Base-by-base conservation (phyloP, 1,284 basidiomycete genomes). In the Takashimella tepidaria region DNA sequence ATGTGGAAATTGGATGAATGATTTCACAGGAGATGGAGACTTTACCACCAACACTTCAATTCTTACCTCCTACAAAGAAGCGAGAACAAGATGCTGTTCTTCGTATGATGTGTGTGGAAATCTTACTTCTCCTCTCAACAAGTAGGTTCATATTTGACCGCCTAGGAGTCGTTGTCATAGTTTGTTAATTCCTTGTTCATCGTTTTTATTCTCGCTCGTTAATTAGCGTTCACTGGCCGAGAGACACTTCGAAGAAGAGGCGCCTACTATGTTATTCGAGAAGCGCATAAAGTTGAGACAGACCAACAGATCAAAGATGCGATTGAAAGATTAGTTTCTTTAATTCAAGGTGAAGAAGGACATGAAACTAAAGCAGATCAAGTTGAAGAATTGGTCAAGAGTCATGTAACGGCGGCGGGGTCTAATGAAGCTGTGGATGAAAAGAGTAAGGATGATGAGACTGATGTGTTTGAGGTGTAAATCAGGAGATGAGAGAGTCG, bases 51-150 rank as follows among this genome's bases (percentile, higher is more conserved):
- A 83, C 86, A 1, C 80, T 98, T 21, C 96, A 98, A 73, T 87
- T 98, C 75, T 81, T 97, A 1, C 87, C 89, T 0, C 80, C 85
- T 0, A 85, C 84, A 19, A 98, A 98, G 76, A 83, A 79, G 57
- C 84, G 93, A 41, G 95, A 99, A 70, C 72, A 79, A 4, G 93
- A 98, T 67, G 67, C 83, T 0, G 83, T 82, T 1, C 80, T 98
- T 41, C 84, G 96, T 0, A 78, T 91, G 48, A 92, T 86, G 54
- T 87, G 91, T 61, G 78, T 98, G 12, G 96, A 98, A 75, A 88
- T 89, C 0, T 78, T 99, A 12, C 80, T 98, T 0, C 77, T 99
- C 37, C 79, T 98, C 0, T 91, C 89, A 61, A 91, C 92, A 3
- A 92, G 75, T 76, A 50, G 61, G 73, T 73, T 4, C n/a, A 16